Base-by-base conservation (phyloP, 2,329 filamentous ascomycete species). In the Colletotrichum chrysophilum region DNA sequence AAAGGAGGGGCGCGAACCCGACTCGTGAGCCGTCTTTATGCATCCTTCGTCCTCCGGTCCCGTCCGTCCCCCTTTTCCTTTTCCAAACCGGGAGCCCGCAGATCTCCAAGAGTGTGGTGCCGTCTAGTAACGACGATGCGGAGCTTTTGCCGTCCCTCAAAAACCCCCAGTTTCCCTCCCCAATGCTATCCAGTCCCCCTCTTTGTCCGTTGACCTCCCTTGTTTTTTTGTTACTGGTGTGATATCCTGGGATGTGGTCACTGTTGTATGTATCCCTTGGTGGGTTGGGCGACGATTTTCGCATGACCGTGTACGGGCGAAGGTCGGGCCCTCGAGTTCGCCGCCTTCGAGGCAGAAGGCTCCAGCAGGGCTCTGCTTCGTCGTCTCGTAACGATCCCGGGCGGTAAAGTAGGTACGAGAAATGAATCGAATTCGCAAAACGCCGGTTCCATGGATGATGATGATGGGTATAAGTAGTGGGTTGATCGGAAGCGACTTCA, bases 101-200 rank as follows among this genome's bases (percentile, higher is more conserved):
- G 58, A 36, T 34, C 21, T 48, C 28, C 56, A 60, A 36, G 24
- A 34, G 28, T 7, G 30, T 61, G 16, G 62, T 32, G 66, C 43
- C 76, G 74, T 76, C 74, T 77, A 66, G 36, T 74, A 77, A 77
- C 76, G 76, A 73, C 74, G 18, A 56, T 38, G 58, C 60, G 52
- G 43, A 34, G 36, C 56, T 48, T 60, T 71, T 66, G 18, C 48
- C 32, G n/a, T 16, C 18, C 70, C 9, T 13, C n/a, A 13, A 58
- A 36, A 38, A 14, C 10, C 28, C 16, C 30, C 48, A 26, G n/a
- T 12, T 38, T 38, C 28, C 48, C 28, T 38, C 61, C 36, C 48
- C 28, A 71, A 71, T 58, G 61, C 61, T 71, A 10, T 43, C 61
- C 43, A 52, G 28, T 21, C n/a, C 60, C 60, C 48, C n/a, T 68